These are phyloP conservation scores for Phymatotrichopsis omnivora DNA, from an alignment of 2,329 filamentous ascomycete species.

Conservation along the genomic window DNA sequence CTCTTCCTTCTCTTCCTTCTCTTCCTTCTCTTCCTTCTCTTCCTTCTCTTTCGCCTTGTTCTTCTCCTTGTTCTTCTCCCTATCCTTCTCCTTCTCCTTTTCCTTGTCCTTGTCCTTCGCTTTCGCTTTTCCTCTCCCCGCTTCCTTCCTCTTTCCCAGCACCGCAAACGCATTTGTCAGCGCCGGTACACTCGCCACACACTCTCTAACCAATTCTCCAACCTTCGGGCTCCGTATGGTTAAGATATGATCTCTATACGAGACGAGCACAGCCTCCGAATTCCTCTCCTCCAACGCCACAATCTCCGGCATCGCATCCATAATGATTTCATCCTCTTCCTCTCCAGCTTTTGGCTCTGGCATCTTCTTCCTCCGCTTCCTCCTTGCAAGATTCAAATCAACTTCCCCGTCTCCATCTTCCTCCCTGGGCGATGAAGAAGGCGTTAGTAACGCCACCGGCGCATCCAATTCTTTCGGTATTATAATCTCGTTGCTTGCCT, in stretches of 20 bases:
- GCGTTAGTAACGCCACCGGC: too few species aligned
- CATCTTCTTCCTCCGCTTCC: constrained; percentile 6
- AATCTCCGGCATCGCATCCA: constrained; percentile 1
- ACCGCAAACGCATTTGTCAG: constrained; percentile 4
- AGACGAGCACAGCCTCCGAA: not conserved
- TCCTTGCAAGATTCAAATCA: not conserved
- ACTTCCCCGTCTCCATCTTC: not conserved
- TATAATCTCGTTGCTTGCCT: too few species aligned
- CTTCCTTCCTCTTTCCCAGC: constrained; percentile 5
- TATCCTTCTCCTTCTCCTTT: not conserved
- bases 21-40: not conserved
- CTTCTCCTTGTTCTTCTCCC: not conserved
- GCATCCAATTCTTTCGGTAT: too few species aligned
- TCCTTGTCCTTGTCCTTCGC: not conserved
- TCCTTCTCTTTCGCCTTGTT: not conserved
- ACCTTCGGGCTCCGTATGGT: too few species aligned
- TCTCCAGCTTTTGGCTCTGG: too few species aligned
- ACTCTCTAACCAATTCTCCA: too few species aligned
- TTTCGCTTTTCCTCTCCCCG: not conserved
- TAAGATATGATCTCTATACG: too few species aligned
- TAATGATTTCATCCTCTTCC: not conserved
- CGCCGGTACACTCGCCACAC: too few species aligned
- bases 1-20: constrained; percentile 7
- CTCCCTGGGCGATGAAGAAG: constrained; percentile 11
- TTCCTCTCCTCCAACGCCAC: not conserved